These are phyloP conservation scores for Penicillium vulpinum DNA, from an alignment of 2,329 filamentous ascomycete species.

Conservation along the genomic window DNA sequence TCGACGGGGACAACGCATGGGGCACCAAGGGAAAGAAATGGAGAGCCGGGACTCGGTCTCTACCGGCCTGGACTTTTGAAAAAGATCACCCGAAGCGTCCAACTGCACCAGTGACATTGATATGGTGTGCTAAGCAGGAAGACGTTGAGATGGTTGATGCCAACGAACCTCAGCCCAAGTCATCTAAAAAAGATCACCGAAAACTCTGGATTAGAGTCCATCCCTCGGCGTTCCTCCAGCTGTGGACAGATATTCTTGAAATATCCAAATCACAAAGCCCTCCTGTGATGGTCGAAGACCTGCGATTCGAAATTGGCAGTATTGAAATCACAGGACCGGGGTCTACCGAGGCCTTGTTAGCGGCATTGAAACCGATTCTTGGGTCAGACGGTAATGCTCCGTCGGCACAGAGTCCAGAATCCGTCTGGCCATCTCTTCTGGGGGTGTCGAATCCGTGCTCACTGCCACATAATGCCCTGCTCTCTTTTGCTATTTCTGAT, in stretches of 20 bases:
- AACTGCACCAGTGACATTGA: slow-evolving; percentile 70
- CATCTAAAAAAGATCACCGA: slow-evolving; percentile 43
- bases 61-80: slow-evolving; percentile 61
- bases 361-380: slow-evolving; percentile 59
- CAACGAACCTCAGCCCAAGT: slow-evolving; percentile 14
- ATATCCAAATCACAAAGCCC: slow-evolving; percentile 63
- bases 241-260: slow-evolving; percentile 63
- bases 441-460: slow-evolving; percentile 66
- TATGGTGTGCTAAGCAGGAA: slow-evolving; percentile 65
- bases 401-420: slow-evolving; percentile 34
- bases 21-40: slow-evolving; percentile 67
- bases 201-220: slow-evolving; percentile 73
- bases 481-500: slow-evolving; percentile 74
- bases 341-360: slow-evolving; percentile 74
- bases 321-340: slow-evolving; percentile 71
- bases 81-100: slow-evolving; percentile 54
- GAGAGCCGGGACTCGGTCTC: slow-evolving; percentile 61
- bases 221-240: slow-evolving; percentile 69
- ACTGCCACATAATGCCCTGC: slow-evolving; percentile 67
- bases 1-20: slow-evolving; percentile 61
- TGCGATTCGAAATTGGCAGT: slow-evolving; percentile 71
- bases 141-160: slow-evolving; percentile 41
- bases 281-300: slow-evolving; percentile 62
- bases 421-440: slow-evolving; percentile 44
- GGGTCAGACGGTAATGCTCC: slow-evolving; percentile 17